Percentiles rank a stretch among this genome's conserved stretches.
Conservation (phyloP, 129 eudicot genomes). For the Saussurea involucrata region DNA sequence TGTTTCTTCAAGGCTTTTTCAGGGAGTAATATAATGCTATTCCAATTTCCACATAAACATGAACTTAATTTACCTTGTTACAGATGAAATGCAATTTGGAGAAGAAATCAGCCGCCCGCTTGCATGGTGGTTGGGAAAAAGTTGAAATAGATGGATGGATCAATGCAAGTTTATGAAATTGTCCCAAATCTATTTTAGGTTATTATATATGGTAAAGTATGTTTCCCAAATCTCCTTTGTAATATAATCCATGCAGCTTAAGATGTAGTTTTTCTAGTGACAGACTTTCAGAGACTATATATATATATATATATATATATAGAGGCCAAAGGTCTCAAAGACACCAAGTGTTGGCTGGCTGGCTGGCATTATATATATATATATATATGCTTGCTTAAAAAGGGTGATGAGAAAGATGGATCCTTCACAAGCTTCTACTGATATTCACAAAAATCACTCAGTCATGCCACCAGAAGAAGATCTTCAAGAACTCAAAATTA, state of each 20-base stretch:
- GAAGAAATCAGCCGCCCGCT: neutral
- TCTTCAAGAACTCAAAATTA: no score
- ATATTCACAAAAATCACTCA: no score
- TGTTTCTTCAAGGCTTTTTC: no score
- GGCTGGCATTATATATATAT: no score
- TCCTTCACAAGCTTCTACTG: no score
- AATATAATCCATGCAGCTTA: conserved; percentile 14
- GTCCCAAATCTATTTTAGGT: neutral
- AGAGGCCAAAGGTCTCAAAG: neutral
- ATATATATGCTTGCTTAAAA: no score
- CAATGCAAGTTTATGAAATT: conserved; percentile 12
- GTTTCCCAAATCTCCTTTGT: conserved; percentile 15
- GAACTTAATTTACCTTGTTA: neutral
- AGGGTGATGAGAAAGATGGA: no score
- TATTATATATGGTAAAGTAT: conserved; percentile 22
- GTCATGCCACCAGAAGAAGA: no score
- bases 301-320: neutral
- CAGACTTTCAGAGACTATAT: neutral
- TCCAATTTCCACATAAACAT: neutral
- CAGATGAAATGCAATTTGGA: conserved; percentile 22
- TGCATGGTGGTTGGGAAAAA: conserved; percentile 7
- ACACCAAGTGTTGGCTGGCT: neutral
- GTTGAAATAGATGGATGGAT: conserved; percentile 16
- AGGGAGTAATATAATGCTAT: no score
- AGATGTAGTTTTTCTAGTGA: conserved; percentile 9